Evolutionary conservation across 139 green algal genomes (phyloP), one percentile per base, ranked within the genome.

Genomic region (Picochlorum costavermella): DNA sequence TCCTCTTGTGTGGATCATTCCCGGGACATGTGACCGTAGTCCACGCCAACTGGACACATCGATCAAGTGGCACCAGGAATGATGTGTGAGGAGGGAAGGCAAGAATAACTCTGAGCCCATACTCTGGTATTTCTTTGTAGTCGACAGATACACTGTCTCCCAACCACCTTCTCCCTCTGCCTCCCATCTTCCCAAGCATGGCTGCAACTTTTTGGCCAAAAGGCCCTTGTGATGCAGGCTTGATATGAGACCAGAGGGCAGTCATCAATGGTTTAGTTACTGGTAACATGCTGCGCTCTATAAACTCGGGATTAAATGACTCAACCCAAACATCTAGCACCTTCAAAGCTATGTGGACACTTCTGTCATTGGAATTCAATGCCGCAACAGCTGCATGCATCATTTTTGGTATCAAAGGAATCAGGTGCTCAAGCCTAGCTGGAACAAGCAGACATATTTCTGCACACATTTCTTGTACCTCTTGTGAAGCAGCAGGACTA

Each of bases 111-210:
- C 93, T 83, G 60, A 98, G 80, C 28, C 90, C 93, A 68, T 97
- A 88, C 76, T 98, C 93, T 0, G 92, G 89, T 64, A 96, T 96
- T 58, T 88, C 74, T 49, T 89, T 88, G 65, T 80, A 88, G 13
- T 94, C 89, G 11, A 96, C 76, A 10, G 78, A 73, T 45, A 82
- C 61, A 3, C 82, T 82, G 0, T 89, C 82, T 51, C 73, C 65
- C 43, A 97, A 74, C 69, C 69, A 95, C 48, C 88, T 79, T 14
- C 93, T 82, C 70, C 91, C 93, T 37, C 92, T 80, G 8, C 92
- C 93, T 23, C 93, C 92, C 60, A 98, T 84, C 76, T 98, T 98
- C 30, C 93, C 93, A 23, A 98, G 83, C 63, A 98, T 75, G 64
- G 88, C 81, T 53, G 88, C 75, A 33, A 85, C 84, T 74, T 90